Evolutionary conservation across 2,329 filamentous ascomycete genomes (phyloP).

Genomic region (Peltaster fructicola): DNA sequence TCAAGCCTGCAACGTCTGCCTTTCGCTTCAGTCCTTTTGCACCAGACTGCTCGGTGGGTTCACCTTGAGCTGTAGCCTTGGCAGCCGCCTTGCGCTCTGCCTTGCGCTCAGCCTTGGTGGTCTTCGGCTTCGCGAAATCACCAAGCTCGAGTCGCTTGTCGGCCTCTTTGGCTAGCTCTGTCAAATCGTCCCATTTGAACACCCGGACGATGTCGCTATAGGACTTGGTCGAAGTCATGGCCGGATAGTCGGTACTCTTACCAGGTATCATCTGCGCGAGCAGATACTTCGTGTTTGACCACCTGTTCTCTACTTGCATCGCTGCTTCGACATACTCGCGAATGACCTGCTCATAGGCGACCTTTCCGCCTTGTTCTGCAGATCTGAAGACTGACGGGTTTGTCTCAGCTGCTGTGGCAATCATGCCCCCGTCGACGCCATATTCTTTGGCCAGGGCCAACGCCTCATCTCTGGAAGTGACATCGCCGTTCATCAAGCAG

Average conservation of each 20-base stretch:
- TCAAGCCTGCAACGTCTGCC: slow-evolving; percentile 11
- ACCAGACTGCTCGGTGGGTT: slow-evolving; percentile 5
- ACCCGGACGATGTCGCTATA: slow-evolving; percentile 52
- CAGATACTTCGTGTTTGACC: slow-evolving; percentile 84
- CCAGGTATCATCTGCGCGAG: slow-evolving; percentile 74
- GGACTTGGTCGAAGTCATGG: slow-evolving; percentile 47
- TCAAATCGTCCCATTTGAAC: slow-evolving; percentile 37
- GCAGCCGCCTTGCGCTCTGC: slow-evolving; percentile 20
- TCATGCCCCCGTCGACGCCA: slow-evolving; percentile 91
- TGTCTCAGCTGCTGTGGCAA: slow-evolving; percentile 77
- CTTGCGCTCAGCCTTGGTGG: slow-evolving; percentile 29
- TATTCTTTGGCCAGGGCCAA: slow-evolving; percentile 55
- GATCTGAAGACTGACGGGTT: slow-evolving; percentile 77
- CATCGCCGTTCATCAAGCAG: slow-evolving; percentile 91
- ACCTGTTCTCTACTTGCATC: slow-evolving; percentile 68
- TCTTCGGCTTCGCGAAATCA: slow-evolving; percentile 27
- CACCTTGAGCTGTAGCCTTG: slow-evolving; percentile 10
- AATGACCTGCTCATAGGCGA: slow-evolving; percentile 61
- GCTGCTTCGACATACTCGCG: slow-evolving; percentile 54
- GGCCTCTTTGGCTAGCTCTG: slow-evolving; percentile 42
- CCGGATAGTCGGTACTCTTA: slow-evolving; percentile 45
- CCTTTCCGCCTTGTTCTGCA: slow-evolving; percentile 48
- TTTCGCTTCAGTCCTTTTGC: slow-evolving; percentile 11
- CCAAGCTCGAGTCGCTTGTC: slow-evolving; percentile 45
- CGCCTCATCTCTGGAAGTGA: slow-evolving; percentile 56